Evolutionary conservation across 163 green algal genomes (phyloP).

Genomic region (Chlamydomonas reinhardtii): DNA sequence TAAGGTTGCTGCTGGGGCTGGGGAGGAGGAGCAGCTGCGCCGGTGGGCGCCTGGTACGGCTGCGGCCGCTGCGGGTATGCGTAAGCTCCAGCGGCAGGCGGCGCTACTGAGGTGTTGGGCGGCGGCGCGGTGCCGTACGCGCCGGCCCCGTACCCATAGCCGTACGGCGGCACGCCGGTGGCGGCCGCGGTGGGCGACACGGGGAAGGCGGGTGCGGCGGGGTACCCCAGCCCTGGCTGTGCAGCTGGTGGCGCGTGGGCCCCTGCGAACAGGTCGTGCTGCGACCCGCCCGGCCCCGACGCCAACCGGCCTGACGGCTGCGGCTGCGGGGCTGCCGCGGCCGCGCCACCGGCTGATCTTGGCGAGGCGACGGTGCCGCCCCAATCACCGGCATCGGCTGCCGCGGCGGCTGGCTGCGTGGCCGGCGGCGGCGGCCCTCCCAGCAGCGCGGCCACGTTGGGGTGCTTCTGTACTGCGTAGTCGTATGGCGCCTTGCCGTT

Average conservation of each 20-base stretch:
- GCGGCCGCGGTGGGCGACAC: too few relatives aligned
- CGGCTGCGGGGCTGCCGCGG: too few relatives aligned
- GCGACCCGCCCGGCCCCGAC: too few relatives aligned
- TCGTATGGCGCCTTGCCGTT: constrained; percentile 6
- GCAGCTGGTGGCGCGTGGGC: too few relatives aligned
- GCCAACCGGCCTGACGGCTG: too few relatives aligned
- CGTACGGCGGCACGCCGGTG: background rate
- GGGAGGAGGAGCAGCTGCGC: too few relatives aligned
- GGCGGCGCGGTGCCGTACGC: background rate
- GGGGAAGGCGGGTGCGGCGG: too few relatives aligned
- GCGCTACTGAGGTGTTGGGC: background rate
- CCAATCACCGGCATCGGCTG: background rate
- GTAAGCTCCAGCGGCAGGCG: too few relatives aligned
- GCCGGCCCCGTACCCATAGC: background rate
- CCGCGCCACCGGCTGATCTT: too few relatives aligned
- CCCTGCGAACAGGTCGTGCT: too few relatives aligned
- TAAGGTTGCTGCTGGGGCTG: too few relatives aligned
- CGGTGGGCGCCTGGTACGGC: background rate
- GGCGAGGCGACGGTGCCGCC: background rate
- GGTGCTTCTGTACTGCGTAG: constrained; percentile 21
- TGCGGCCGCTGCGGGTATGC: background rate
- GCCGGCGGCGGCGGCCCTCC: background rate
- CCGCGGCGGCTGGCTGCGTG: background rate
- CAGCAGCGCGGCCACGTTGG: constrained; percentile 13
- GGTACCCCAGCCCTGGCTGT: too few relatives aligned